Base-by-base conservation (phyloP, 805 yeast species). In the Kregervanrija delftensis region DNA sequence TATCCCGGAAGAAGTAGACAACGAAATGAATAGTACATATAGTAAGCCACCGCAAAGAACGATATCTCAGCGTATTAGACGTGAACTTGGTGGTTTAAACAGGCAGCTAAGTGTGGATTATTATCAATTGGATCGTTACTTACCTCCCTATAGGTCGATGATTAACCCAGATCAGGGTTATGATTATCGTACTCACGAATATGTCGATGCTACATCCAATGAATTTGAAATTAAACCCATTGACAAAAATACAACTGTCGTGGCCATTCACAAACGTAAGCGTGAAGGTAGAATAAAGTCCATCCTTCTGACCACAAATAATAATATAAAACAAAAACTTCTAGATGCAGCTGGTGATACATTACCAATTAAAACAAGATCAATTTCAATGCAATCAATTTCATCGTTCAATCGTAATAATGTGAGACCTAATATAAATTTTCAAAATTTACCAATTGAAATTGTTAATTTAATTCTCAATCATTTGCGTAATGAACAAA, bases 121-220 rank as follows among this genome's bases (percentile, higher is more conserved):
- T 5, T 55, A 57, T 34, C 58, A 55, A 38, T 44, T 55, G 39
- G 49, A 52, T 32, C 40, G 52, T 15, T 66, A 69, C 53, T 60
- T 75, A 22, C 79, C 79, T 8, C 74, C 81, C 2, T 77, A 77
- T 55, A 64, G 81, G 37, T 75, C 80, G 4, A 63, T 77, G 28
- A 58, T 77, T 28, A 69, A 67, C 36, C 81, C 81, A 1, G 63
- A 61, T 41, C 69, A 71, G 10, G 62, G 68, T 15, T 77, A 74
- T 54, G 82, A 77, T 54, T 77, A 77, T 57, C 60, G 64, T 41
- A 67, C 73, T 5, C 79, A 72, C 49, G 57, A 65, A 37, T 64
- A 72, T 36, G 50, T 64, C 4, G 64, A 60, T 42, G 44, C 53
- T 2, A 49, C 52, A 9, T 54, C 50, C 3, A 54, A 52, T 13